These are phyloP conservation scores for Camelina neglecta DNA, from an alignment of 345 rosid genomes.

Conservation along the genomic window DNA sequence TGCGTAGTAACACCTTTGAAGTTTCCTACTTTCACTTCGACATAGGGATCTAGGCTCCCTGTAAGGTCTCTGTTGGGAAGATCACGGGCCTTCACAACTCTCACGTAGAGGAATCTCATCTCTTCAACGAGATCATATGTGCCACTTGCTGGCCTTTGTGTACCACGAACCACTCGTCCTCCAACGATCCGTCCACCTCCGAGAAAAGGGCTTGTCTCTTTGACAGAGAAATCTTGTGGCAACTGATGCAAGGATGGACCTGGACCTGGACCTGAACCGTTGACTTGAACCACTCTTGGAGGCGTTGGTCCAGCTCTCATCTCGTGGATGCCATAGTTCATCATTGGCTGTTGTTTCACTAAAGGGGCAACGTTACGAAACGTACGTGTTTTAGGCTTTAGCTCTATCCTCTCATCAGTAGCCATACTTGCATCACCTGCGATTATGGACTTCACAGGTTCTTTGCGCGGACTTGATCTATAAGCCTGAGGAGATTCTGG, in stretches of 20 bases:
- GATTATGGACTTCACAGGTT: slow-evolving; percentile 14
- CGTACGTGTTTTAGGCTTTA: slow-evolving; percentile 31
- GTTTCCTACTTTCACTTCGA: slow-evolving; percentile 85
- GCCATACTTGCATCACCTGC: slow-evolving; percentile 9
- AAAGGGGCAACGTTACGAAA: slow-evolving; percentile 35
- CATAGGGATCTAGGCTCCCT: slow-evolving; percentile 90
- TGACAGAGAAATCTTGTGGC: slow-evolving; percentile 69
- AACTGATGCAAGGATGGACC: slow-evolving; percentile 44
- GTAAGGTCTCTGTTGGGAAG: slow-evolving; percentile 77
- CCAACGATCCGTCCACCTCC: slow-evolving; percentile 84
- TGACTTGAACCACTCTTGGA: slow-evolving; percentile 41
- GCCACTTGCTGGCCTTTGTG: slow-evolving; percentile 55
- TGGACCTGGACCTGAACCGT: slow-evolving; percentile 7
- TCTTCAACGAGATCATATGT: slow-evolving; percentile 96
- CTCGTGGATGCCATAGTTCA: slow-evolving; percentile 38
- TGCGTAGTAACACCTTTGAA: slow-evolving; percentile 72
- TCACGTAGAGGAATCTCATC: slow-evolving; percentile 81
- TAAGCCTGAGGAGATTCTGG: slow-evolving; percentile 51
- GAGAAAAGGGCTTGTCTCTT: slow-evolving; percentile 86
- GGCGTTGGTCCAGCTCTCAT: slow-evolving; percentile 44
- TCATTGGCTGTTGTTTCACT: slow-evolving; percentile 23
- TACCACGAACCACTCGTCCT: slow-evolving; percentile 74
- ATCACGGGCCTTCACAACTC: slow-evolving; percentile 92
- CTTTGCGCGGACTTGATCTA: slow-evolving; percentile 43
- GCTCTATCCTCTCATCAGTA: slow-evolving; percentile 22